phyloP scores from a whole-genome alignment of 495 filamentous ascomycete genomes.

The Wilcoxina mikolae region DNA sequence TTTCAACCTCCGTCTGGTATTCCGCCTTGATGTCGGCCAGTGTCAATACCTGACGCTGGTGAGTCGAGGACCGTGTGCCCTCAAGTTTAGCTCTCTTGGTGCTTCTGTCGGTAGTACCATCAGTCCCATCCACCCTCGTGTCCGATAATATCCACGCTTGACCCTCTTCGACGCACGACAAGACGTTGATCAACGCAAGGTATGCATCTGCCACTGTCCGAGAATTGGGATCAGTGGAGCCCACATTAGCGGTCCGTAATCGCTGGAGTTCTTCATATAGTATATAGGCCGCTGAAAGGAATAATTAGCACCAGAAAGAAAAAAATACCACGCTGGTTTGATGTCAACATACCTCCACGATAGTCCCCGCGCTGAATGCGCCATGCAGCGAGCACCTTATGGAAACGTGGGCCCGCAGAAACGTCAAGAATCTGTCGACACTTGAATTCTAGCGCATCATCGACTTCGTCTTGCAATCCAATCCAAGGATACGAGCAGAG shows the following conservation, averaged over 20 bases:
- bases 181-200: conserved; percentile 69
- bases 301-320: neutral
- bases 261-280: conserved; percentile 52
- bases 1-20: conserved; percentile 77
- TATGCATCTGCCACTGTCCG: conserved; percentile 54
- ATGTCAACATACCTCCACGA: conserved; percentile 40
- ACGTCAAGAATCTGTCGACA: conserved; percentile 45
- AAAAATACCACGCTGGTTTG: neutral
- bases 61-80: neutral
- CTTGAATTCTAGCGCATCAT: conserved; percentile 55
- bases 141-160: conserved; percentile 53
- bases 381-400: conserved; percentile 78
- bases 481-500: conserved; percentile 64
- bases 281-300: conserved; percentile 47
- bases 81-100: conserved; percentile 32
- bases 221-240: conserved; percentile 37
- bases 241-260: conserved; percentile 40
- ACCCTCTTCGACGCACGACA: conserved; percentile 66
- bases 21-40: conserved; percentile 68
- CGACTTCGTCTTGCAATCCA: conserved; percentile 58
- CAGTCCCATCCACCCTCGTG: conserved; percentile 30
- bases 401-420: conserved; percentile 46
- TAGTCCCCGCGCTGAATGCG: conserved; percentile 70
- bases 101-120: conserved; percentile 17
- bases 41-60: conserved; percentile 48